A percentile compares a stretch with the other conserved stretches of the same genome.
These are phyloP conservation scores for Glaciozyma martinii DNA, from an alignment of 768 basidiomycete species.

Conservation along the genomic window DNA sequence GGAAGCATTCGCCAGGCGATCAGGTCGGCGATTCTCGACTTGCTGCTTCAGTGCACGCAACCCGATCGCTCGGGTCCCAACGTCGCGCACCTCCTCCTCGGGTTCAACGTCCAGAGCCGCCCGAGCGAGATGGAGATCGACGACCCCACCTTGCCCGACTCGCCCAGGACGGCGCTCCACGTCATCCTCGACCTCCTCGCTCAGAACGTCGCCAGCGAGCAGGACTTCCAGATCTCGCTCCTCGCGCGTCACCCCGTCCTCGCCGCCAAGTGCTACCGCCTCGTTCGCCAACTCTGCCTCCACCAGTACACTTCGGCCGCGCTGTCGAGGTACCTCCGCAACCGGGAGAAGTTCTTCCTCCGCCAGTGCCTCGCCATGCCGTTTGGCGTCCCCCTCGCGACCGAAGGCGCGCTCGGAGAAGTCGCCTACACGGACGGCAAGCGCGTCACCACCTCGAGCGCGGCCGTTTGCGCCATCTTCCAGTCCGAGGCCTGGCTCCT, in stretches of 20 bases:
- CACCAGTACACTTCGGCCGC: conserved; percentile 73
- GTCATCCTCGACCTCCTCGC: conserved; percentile 67
- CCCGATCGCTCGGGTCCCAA: conserved; percentile 61
- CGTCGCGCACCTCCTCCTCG: conserved; percentile 72
- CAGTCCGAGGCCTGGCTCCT: conserved; percentile 74
- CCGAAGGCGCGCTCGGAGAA: conserved; percentile 47
- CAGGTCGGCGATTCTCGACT: conserved; percentile 64
- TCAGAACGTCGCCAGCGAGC: conserved; percentile 50
- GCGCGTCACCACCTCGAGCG: conserved; percentile 52
- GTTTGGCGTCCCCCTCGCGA: conserved; percentile 48
- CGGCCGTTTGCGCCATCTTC: conserved; percentile 62
- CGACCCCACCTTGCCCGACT: conserved; percentile 36
- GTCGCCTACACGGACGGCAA: conserved; percentile 64
- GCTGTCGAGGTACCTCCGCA: conserved; percentile 74
- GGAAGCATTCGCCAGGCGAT: conserved; percentile 53
- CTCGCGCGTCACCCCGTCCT: conserved; percentile 49
- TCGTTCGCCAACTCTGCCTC: conserved; percentile 77
- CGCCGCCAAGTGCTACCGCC: conserved; percentile 74
- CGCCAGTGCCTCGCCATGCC: conserved; percentile 74
- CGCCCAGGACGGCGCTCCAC: conserved; percentile 57
- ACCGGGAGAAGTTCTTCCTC: conserved; percentile 78
- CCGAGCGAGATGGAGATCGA: conserved; percentile 35
- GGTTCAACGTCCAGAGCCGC: conserved; percentile 48
- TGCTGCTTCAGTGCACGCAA: conserved; percentile 71
- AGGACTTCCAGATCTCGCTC: conserved; percentile 36